Evolutionary conservation across 805 yeast genomes (phyloP).

Genomic region (Yamadazyma phyllophila): DNA sequence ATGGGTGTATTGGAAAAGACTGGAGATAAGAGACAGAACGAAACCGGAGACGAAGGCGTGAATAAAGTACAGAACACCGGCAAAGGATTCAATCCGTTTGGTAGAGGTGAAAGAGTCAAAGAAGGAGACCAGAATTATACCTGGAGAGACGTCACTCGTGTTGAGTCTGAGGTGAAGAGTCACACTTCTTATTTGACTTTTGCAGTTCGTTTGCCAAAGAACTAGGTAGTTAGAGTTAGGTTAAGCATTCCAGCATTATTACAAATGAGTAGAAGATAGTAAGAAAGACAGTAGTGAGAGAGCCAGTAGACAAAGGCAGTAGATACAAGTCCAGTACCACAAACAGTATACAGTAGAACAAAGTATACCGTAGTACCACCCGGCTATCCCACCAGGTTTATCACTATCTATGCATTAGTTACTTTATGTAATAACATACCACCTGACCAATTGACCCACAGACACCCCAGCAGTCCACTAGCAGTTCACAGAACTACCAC

Average conservation of each 20-base stretch:
- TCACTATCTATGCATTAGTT: no score
- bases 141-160: constrained; percentile 83
- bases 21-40: constrained; percentile 20
- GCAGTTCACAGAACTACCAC: neutral
- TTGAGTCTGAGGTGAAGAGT: constrained; percentile 82
- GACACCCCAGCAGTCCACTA: neutral
- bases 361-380: no score
- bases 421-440: no score
- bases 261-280: no score
- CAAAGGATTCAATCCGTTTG: constrained; percentile 84
- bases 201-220: constrained; percentile 50
- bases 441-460: no score
- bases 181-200: constrained; percentile 94
- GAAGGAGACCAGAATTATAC: constrained; percentile 82
- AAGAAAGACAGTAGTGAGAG: neutral
- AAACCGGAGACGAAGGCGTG: constrained; percentile 14
- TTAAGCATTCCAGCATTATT: neutral
- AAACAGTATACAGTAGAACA: no score
- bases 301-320: no score
- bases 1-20: constrained; percentile 29
- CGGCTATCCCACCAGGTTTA: no score
- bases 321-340: no score
- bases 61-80: constrained; percentile 37
- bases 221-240: no score
- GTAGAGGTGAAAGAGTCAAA: constrained; percentile 76